Percentiles rank a stretch among this genome's conserved stretches.
These are phyloP conservation scores for Raphanus raphanistrum DNA, from an alignment of 345 rosid genomes.

Conservation along the genomic window DNA sequence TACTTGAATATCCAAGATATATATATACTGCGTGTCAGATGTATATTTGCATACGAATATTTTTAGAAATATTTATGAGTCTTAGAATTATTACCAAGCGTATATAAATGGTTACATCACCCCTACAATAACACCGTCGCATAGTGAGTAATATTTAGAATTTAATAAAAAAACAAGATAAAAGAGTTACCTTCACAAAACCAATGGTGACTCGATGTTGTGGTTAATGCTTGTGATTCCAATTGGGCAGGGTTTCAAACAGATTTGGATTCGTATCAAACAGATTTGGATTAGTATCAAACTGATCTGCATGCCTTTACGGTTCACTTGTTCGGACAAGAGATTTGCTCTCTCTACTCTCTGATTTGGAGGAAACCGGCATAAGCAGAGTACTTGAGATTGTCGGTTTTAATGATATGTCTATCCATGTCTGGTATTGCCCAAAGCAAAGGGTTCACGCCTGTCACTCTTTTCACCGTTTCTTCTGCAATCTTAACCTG, in stretches of 20 bases:
- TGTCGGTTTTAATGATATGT: conserved; percentile 16
- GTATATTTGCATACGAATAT: not conserved
- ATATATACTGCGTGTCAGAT: not conserved
- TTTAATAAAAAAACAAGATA: not conserved
- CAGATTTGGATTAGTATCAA: not conserved
- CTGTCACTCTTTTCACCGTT: conserved; percentile 80
- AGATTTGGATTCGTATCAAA: conserved; percentile 17
- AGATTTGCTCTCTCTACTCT: conserved; percentile 17
- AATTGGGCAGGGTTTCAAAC: conserved; percentile 28
- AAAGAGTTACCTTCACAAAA: not conserved
- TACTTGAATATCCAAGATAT: not conserved
- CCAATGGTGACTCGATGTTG: conserved; percentile 4
- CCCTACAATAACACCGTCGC: not conserved
- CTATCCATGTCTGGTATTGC: conserved; percentile 41
- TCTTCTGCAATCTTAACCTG: conserved; percentile 99
- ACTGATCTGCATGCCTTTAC: conserved; percentile 19
- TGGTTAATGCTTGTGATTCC: conserved; percentile 33
- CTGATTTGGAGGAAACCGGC: conserved; percentile 13
- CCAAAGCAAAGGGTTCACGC: conserved; percentile 62
- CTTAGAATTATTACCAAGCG: no score
- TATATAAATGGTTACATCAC: no score
- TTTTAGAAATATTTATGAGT: not conserved
- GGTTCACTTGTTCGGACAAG: conserved; percentile 15
- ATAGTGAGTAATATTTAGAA: not conserved
- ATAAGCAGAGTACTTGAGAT: not conserved